Percentiles rank a stretch among this genome's conserved stretches.
Conservation (phyloP, 768 basidiomycete genomes). For the Mycena indigotica region DNA sequence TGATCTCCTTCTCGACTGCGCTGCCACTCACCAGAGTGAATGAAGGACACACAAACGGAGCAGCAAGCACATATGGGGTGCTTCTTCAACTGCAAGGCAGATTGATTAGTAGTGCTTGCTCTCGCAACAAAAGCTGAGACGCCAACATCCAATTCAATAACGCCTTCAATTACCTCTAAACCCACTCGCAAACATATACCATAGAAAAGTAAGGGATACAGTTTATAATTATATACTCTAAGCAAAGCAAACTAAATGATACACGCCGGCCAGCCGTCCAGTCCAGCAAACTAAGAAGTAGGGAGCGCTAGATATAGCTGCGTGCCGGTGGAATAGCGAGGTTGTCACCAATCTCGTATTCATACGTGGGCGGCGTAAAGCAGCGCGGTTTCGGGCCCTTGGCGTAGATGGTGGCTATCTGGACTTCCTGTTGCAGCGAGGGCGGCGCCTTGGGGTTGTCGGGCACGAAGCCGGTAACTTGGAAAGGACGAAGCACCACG, state of each 20-base stretch:
- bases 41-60: too few species aligned
- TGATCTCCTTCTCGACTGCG: too few species aligned
- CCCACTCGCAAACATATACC: too few species aligned
- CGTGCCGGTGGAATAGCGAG: conserved; percentile 11
- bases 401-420: conserved; percentile 21
- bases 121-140: too few species aligned
- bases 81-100: too few species aligned
- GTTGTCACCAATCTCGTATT: conserved; percentile 18
- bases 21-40: too few species aligned
- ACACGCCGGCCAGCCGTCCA: neutral
- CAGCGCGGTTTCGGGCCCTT: conserved; percentile 20
- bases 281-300: neutral
- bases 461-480: conserved; percentile 16
- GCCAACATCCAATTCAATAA: too few species aligned
- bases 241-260: neutral
- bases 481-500: conserved; percentile 19
- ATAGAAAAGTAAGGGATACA: neutral
- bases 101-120: too few species aligned
- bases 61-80: too few species aligned
- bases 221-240: neutral
- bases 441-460: conserved; percentile 2
- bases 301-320: conserved; percentile 11
- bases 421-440: conserved; percentile 15
- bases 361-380: conserved; percentile 18
- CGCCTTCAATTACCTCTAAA: too few species aligned